Conservation (phyloP, 176 grass and related monocot genomes). For the Juncus inflexus region DNA sequence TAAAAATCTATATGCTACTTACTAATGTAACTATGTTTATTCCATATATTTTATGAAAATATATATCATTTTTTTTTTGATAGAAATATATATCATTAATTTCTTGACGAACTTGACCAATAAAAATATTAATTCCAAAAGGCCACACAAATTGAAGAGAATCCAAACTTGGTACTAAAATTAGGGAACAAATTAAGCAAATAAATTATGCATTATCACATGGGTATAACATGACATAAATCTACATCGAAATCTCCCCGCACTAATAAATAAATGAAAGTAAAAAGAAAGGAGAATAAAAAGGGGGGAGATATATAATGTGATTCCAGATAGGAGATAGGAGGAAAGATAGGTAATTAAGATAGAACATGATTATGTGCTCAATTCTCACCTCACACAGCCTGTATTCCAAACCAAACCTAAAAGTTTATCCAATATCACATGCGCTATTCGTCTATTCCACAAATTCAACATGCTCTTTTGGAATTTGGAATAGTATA, state of each 20-base stretch:
- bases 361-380: slow-evolving; percentile 21
- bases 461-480: no score
- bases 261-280: slow-evolving; percentile 1
- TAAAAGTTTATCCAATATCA: no score
- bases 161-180: slow-evolving; percentile 12
- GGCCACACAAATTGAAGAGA: neutral
- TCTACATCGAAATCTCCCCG: slow-evolving; percentile 7
- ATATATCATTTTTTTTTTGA: no score
- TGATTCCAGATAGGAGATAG: slow-evolving; percentile 20
- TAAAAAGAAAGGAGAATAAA: slow-evolving; percentile 9
- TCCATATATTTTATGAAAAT: no score
- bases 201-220: slow-evolving; percentile 23
- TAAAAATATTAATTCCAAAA: neutral
- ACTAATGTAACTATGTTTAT: no score
- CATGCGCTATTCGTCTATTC: no score
- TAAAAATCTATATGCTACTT: no score
- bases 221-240: slow-evolving; percentile 26
- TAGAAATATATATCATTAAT: no score
- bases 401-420: slow-evolving; percentile 8
- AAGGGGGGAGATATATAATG: slow-evolving; percentile 17
- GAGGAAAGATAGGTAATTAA: neutral
- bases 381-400: slow-evolving; percentile 13
- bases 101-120: no score
- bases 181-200: slow-evolving; percentile 23
- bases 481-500: no score